Evolutionary conservation across 805 yeast genomes (phyloP), one percentile per base, ranked within the genome.

Genomic region (Yarrowia keelungensis): DNA sequence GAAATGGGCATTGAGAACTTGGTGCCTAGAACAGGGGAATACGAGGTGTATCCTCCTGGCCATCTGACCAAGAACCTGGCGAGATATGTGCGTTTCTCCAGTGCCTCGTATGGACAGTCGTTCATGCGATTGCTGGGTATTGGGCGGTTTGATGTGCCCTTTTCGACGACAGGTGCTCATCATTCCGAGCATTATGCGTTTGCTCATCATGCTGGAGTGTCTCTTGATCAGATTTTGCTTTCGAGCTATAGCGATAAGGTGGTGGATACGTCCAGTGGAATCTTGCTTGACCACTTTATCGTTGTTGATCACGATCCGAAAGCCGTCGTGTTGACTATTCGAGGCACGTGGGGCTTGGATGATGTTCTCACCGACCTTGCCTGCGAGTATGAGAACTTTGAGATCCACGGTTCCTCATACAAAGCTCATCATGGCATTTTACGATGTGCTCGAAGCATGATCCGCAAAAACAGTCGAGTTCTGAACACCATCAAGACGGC

Each of bases 91-190:
- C 70, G 77, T 32, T 77, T 72, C 68, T 75, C 79, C 8, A 74
- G 78, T 11, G 79, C 79, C 2, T 75, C 79, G 8, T 77, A 77
- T 61, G 79, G 79, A 12, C 76, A 74, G 62, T 74, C 78, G 8
- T 77, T 77, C 62, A 72, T 77, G 75, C 70, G 75, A 16, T 69
- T 77, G 15, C 69, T 76, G 15, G 78, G 79, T 11, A 69, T 75
- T 50, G 73, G 76, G 32, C 65, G 69, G 35, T 70, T 72, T 11
- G 74, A 72, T n/a, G 59, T 70, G 26, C 69, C 69, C 32, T 70
- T 74, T 56, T 73, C 74, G 35, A 69, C 69, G 16, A 71, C 70
- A 38, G 72, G 70, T 45, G 70, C 72, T 8, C 76, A 75, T 45
- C 76, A 75, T 45, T 71, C 74, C 2, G 78, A 76, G 70, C 78